phyloP scores from a whole-genome alignment of 768 basidiomycete species.

The Mycena floridula region DNA sequence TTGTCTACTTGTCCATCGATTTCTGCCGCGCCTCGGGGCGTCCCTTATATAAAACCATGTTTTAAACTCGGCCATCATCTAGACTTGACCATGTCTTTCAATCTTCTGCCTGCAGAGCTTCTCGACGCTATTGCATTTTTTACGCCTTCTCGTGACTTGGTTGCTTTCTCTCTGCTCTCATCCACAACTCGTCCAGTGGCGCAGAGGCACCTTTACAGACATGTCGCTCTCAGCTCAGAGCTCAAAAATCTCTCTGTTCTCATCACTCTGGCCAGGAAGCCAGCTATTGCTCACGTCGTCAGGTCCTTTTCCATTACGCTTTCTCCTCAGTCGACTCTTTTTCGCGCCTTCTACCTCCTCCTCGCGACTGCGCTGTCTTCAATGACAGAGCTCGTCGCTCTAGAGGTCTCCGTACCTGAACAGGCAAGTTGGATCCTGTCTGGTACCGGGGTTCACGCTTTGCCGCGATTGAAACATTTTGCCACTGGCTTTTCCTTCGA shows the following conservation, averaged over 20 bases:
- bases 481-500: constrained; percentile 60
- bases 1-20: no score
- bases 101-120: constrained; percentile 55
- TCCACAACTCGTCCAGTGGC: constrained; percentile 33
- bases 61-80: no score
- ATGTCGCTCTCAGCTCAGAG: constrained; percentile 39
- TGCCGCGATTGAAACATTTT: constrained; percentile 47
- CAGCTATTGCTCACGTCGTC: constrained; percentile 56
- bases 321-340: constrained; percentile 31
- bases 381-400: constrained; percentile 57
- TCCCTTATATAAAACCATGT: no score
- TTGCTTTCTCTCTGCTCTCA: constrained; percentile 23
- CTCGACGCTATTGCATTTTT: constrained; percentile 47
- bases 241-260: constrained; percentile 44
- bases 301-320: constrained; percentile 54
- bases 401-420: constrained; percentile 45
- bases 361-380: constrained; percentile 48
- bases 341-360: constrained; percentile 39
- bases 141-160: no score
- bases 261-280: constrained; percentile 47
- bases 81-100: constrained; percentile 34
- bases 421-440: constrained; percentile 55
- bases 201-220: constrained; percentile 58
- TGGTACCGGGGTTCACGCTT: constrained; percentile 19
- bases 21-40: no score